These are phyloP conservation scores for Hypoxylon sp. DNA, from an alignment of 2,329 filamentous ascomycete species.

Conservation along the genomic window DNA sequence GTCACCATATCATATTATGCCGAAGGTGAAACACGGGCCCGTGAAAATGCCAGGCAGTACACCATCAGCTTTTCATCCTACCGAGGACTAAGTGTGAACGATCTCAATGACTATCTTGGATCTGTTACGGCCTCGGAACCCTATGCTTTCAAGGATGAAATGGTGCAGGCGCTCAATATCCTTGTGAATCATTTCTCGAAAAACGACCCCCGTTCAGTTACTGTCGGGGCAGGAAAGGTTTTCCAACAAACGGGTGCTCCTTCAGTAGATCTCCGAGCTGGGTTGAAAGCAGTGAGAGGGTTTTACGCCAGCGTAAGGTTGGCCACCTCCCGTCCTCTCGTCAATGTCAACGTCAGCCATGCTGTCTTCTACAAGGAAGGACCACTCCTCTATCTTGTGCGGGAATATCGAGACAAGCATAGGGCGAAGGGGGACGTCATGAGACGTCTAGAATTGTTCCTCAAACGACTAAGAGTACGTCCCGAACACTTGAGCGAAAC, in stretches of 20 bases:
- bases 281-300: conserved; percentile 51
- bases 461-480: conserved; percentile 54
- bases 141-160: conserved; percentile 45
- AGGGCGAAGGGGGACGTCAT: neutral
- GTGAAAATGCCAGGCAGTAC: conserved; percentile 33
- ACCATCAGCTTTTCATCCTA: conserved; percentile 44
- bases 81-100: conserved; percentile 44
- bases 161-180: conserved; percentile 44
- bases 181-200: conserved; percentile 53
- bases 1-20: conserved; percentile 45
- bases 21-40: conserved; percentile 51
- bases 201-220: conserved; percentile 40
- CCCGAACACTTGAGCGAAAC: conserved; percentile 55
- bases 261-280: conserved; percentile 43
- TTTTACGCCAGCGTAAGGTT: conserved; percentile 53
- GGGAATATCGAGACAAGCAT: neutral
- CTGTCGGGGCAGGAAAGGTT: conserved; percentile 50
- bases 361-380: conserved; percentile 52
- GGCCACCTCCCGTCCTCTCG: conserved; percentile 52
- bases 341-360: conserved; percentile 55
- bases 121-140: conserved; percentile 42
- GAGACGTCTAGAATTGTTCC: conserved; percentile 52
- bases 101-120: conserved; percentile 47
- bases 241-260: conserved; percentile 43
- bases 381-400: conserved; percentile 43